Percentiles rank a stretch among this genome's conserved stretches.
These are phyloP conservation scores for Novakomyces olei DNA, from an alignment of 805 yeast species.

Conservation along the genomic window DNA sequence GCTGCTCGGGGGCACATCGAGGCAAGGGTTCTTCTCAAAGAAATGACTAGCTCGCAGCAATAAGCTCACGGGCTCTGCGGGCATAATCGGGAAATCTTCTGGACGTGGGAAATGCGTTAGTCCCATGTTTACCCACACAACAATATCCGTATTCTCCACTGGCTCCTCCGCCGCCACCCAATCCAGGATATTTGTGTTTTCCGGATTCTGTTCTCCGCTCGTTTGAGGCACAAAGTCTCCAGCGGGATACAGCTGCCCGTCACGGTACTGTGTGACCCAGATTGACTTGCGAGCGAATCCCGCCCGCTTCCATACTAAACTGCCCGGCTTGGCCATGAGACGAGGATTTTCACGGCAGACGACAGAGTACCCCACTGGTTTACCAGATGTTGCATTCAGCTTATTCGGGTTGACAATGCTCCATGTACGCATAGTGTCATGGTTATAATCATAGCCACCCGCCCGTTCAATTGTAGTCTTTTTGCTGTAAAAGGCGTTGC, in stretches of 20 bases:
- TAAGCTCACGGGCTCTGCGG: conserved; percentile 58
- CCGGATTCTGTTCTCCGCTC: conserved; percentile 12
- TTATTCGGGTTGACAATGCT: conserved; percentile 53
- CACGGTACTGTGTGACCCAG: conserved; percentile 49
- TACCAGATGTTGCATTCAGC: conserved; percentile 44
- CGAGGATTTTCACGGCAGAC: conserved; percentile 57
- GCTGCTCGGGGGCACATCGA: conserved; percentile 56
- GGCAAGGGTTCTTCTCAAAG: conserved; percentile 54
- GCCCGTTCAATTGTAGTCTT: conserved; percentile 40
- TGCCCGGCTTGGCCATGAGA: conserved; percentile 49
- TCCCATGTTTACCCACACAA: conserved; percentile 65
- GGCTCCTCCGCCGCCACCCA: conserved; percentile 16
- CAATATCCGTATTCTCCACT: conserved; percentile 37
- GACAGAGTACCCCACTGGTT: conserved; percentile 55
- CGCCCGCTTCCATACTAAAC: conserved; percentile 59
- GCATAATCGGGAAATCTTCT: conserved; percentile 79
- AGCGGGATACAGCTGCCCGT: conserved; percentile 57
- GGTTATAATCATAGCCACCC: conserved; percentile 35
- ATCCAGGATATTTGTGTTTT: conserved; percentile 6
- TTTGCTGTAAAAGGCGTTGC: conserved; percentile 51
- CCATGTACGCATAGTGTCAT: conserved; percentile 50
- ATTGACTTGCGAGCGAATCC: conserved; percentile 53
- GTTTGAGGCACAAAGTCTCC: conserved; percentile 26
- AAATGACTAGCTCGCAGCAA: conserved; percentile 60
- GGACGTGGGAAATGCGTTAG: conserved; percentile 75